Conservation (phyloP, 2,329 filamentous ascomycete species). For the Chaetomium strumarium region DNA sequence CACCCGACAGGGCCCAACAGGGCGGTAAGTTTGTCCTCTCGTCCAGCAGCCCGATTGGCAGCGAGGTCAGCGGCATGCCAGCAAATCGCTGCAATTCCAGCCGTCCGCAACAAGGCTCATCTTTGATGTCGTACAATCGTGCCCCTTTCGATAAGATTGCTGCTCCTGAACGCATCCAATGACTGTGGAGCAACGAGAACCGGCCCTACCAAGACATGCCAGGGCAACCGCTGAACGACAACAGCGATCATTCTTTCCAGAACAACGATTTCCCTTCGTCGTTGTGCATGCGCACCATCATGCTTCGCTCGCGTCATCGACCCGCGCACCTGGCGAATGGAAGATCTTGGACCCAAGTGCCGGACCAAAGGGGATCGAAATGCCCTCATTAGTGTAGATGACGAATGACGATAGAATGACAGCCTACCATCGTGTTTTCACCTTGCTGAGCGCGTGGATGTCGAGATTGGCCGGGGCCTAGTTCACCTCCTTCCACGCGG, state of each 20-base stretch:
- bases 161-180: conserved; percentile 22
- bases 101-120: conserved; percentile 13
- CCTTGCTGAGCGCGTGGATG: neutral
- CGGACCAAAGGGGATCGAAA: neutral
- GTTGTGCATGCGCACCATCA: neutral
- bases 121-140: conserved; percentile 6
- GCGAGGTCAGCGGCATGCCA: neutral
- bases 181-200: conserved; percentile 4
- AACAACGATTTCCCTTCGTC: conserved; percentile 6
- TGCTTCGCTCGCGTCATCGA: conserved; percentile 4
- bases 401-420: neutral
- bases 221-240: neutral
- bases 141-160: conserved; percentile 13
- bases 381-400: no score
- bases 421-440: neutral
- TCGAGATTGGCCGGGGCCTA: conserved; percentile 11
- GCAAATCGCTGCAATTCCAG: conserved; percentile 16
- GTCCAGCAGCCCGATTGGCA: neutral
- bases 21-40: no score
- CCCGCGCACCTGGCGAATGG: neutral
- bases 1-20: no score
- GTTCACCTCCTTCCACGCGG: conserved; percentile 4
- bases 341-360: neutral
- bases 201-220: conserved; percentile 8
- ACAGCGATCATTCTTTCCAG: conserved; percentile 10